Evolutionary conservation across 495 filamentous ascomycete species (phyloP), one percentile per base, ranked within the genome.

Genomic region (Penicillium canariense): DNA sequence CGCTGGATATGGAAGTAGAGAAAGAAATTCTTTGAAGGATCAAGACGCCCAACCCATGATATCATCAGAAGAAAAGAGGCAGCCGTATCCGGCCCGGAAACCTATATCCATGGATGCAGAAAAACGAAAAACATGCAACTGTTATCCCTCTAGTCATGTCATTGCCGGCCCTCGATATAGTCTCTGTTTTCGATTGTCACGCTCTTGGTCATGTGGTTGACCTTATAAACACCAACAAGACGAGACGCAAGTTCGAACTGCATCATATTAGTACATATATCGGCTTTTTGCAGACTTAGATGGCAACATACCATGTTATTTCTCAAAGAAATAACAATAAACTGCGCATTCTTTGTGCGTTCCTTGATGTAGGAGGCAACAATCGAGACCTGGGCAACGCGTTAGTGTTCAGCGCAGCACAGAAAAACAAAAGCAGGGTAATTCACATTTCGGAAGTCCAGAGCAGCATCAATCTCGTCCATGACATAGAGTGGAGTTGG

Each of bases 161-260:
- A 61, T 71, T 58, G 75, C 50, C 72, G 74, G 52, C 73, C 68
- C 12, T 67, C 75, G 52, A 92, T 87, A 59, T 92, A 96, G 65
- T 96, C 89, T 54, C 77, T 80, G 70, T 96, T 96, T 68, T 96
- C 90, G 40, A 96, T 91, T n/a, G 91, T 94, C 3, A 96, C 90
- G 65, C 88, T 92, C 84, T 96, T 96, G 36, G 91, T 96, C 94
- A 97, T 98, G 72, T 98, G 94, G 73, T 97, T 97, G 67, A 98
- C 94, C 75, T 98, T 98, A 73, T 98, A 98, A 42, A 98, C 92
- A 43, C 94, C 94, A 5, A 98, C 90, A 32, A 98, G 80, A 45
- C 94, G 80, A 39, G 91, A 84, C 15, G 94, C 95, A 50, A 98
- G 85, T 77, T 98, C 94, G 74, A 98, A 98, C 76, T 79, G 44